Evolutionary conservation across 495 filamentous ascomycete genomes (phyloP).

Genomic region (Bombardia bombarda): DNA sequence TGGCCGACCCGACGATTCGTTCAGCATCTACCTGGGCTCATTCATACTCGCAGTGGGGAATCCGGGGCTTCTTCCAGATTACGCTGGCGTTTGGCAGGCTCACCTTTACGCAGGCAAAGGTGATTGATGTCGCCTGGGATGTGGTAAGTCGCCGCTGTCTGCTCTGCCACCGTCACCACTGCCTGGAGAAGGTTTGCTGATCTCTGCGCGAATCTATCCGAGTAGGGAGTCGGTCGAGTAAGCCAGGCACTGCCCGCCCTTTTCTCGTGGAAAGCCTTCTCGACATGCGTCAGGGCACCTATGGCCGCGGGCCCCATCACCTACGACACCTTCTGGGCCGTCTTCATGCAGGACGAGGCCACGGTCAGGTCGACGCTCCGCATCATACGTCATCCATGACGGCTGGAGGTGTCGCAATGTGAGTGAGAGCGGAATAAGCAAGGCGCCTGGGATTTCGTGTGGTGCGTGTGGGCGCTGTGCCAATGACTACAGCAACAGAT

Average conservation of each 20-base stretch:
- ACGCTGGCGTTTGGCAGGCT: background rate
- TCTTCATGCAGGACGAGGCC: background rate
- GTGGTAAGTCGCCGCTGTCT: background rate
- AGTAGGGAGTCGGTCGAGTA: background rate
- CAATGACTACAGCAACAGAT: too few relatives aligned
- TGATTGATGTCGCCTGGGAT: slow-evolving; percentile 3
- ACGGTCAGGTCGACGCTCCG: background rate
- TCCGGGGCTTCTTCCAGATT: slow-evolving; percentile 2
- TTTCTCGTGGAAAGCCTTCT: slow-evolving; percentile 4
- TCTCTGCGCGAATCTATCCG: background rate
- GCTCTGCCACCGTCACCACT: background rate
- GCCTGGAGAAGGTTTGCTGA: background rate
- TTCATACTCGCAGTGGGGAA: too few relatives aligned
- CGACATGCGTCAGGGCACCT: background rate
- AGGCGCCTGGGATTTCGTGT: background rate
- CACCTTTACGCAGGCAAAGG: slow-evolving; percentile 3
- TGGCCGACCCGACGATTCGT: too few relatives aligned
- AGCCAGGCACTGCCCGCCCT: background rate
- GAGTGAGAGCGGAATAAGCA: background rate
- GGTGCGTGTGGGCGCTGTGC: too few relatives aligned
- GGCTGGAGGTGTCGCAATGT: background rate
- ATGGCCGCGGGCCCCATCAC: background rate
- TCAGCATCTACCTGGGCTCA: too few relatives aligned
- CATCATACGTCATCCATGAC: background rate
- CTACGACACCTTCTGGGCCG: slow-evolving; percentile 4